These are phyloP conservation scores for Lagerstroemia speciosa DNA, from an alignment of 345 rosid genomes.

Conservation along the genomic window DNA sequence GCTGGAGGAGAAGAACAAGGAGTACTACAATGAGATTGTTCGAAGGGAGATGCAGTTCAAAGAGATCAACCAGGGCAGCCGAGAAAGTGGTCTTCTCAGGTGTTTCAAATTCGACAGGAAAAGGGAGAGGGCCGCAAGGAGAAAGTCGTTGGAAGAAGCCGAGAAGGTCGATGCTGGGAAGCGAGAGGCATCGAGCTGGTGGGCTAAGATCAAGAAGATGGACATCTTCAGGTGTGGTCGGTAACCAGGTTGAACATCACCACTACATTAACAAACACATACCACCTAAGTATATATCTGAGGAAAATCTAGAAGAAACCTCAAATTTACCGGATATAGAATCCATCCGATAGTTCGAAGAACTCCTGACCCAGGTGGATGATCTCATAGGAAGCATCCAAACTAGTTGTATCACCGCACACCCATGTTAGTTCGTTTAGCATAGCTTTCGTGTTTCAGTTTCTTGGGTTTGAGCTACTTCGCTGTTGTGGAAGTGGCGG, in stretches of 20 bases:
- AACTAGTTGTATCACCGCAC: too few species aligned
- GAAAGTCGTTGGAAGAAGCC: neutral
- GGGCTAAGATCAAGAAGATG: slow-evolving; percentile 26
- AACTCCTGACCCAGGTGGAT: too few species aligned
- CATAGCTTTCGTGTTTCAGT: too few species aligned
- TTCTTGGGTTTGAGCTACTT: too few species aligned
- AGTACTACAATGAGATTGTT: slow-evolving; percentile 12
- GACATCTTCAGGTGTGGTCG: slow-evolving; percentile 8
- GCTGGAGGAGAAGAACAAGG: slow-evolving; percentile 39
- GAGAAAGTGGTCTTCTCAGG: neutral
- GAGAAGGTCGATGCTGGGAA: neutral
- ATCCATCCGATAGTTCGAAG: too few species aligned
- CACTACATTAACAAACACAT: too few species aligned
- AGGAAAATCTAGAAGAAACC: too few species aligned
- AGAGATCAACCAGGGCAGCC: neutral
- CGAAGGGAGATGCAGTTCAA: neutral
- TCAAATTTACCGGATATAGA: too few species aligned
- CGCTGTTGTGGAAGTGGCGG: too few species aligned
- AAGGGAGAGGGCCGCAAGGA: neutral
- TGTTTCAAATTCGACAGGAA: neutral
- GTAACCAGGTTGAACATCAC: neutral
- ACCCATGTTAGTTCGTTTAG: too few species aligned
- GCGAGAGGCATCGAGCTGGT: slow-evolving; percentile 17
- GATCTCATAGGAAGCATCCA: too few species aligned
- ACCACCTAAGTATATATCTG: too few species aligned